Conservation (phyloP, 495 filamentous ascomycete genomes). For the Wilcoxina mikolae region DNA sequence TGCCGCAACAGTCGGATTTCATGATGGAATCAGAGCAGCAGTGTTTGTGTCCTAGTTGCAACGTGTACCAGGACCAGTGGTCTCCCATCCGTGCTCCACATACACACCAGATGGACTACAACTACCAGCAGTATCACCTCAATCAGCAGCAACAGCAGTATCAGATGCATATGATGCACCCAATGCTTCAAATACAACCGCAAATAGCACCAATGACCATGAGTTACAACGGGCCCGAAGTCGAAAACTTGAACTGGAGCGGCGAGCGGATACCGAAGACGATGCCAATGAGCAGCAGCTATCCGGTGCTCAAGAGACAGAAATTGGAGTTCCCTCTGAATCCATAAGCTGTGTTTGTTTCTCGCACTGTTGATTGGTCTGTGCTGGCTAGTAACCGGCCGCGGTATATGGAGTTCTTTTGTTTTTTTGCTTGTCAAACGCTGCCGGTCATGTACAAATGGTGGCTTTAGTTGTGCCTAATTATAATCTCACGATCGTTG, state of each 20-base stretch:
- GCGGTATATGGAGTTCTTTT: too few relatives aligned
- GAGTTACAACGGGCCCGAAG: constrained; percentile 15
- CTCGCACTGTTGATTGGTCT: too few relatives aligned
- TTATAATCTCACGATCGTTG: too few relatives aligned
- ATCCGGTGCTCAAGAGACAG: not conserved
- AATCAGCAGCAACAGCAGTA: constrained; percentile 7
- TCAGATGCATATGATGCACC: constrained; percentile 12
- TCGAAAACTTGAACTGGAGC: constrained; percentile 1
- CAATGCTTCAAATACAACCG: constrained; percentile 15
- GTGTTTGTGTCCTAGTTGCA: not conserved
- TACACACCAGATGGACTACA: not conserved
- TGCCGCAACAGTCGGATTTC: constrained; percentile 5
- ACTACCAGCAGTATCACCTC: constrained; percentile 1
- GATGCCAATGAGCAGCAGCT: not conserved
- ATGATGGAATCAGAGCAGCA: constrained; percentile 3
- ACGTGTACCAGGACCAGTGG: not conserved
- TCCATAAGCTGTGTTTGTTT: too few relatives aligned
- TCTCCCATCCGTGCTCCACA: not conserved
- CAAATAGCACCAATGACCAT: constrained; percentile 16
- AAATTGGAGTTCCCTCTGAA: not conserved
- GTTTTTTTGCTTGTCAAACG: too few relatives aligned
- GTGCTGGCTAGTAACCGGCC: too few relatives aligned
- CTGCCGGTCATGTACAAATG: too few relatives aligned
- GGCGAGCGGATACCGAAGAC: not conserved
- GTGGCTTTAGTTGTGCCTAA: too few relatives aligned